A percentile compares a stretch with the other conserved stretches of the same genome.
Conservation (phyloP, 1,139 yeast genomes). For the Yamadazyma triangularis region DNA sequence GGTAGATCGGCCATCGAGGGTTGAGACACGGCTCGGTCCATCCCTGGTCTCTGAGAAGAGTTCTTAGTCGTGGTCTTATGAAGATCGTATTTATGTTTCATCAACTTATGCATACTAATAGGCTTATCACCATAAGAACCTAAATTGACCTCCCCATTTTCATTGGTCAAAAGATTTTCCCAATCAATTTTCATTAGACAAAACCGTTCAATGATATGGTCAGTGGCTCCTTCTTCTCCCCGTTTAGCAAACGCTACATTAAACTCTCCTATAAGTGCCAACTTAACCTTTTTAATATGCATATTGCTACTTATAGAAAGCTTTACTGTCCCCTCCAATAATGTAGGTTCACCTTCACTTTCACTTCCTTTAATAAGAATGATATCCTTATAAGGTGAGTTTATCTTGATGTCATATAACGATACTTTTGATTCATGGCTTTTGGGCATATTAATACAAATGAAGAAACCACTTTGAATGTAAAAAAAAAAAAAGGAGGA, state of each 20-base stretch:
- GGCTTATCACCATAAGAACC: constrained; percentile 42
- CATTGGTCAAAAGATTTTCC: constrained; percentile 50
- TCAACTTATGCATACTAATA: constrained; percentile 12
- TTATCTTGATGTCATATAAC: constrained; percentile 35
- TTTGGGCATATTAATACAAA: background rate
- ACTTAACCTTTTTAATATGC: constrained; percentile 42
- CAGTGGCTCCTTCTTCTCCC: constrained; percentile 16
- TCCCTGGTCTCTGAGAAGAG: constrained; percentile 14
- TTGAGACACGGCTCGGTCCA: constrained; percentile 17
- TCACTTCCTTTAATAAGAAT: constrained; percentile 55
- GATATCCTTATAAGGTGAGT: constrained; percentile 51
- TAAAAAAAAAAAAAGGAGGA: background rate
- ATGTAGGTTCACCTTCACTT: constrained; percentile 50
- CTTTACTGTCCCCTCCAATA: constrained; percentile 54
- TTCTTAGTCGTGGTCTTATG: background rate
- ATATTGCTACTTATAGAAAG: constrained; percentile 50
- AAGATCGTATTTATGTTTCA: constrained; percentile 4
- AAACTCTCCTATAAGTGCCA: constrained; percentile 50
- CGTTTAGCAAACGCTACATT: constrained; percentile 50
- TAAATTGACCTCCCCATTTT: constrained; percentile 40
- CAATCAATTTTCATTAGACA: constrained; percentile 52
- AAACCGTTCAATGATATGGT: constrained; percentile 32
- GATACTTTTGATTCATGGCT: constrained; percentile 45
- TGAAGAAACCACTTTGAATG: too few species aligned
- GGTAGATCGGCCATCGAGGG: constrained; percentile 7